These are phyloP conservation scores for Gnomoniopsis smithogilvyi DNA, from an alignment of 2,329 filamentous ascomycete species.

Conservation along the genomic window DNA sequence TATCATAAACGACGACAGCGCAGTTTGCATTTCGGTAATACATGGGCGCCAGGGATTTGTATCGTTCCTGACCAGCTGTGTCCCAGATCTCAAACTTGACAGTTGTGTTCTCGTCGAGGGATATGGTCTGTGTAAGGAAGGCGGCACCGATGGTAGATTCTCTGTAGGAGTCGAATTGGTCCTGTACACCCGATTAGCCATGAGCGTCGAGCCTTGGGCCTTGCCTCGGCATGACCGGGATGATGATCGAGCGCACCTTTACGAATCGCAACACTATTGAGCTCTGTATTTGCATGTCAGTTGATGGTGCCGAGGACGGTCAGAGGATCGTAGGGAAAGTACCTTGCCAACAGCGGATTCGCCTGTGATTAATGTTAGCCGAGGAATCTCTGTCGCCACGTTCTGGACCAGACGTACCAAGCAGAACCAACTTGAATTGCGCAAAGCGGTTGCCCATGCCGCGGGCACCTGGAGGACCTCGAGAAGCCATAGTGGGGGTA, in stretches of 20 bases:
- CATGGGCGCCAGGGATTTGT: constrained; percentile 98
- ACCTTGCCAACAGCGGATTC: constrained; percentile 99
- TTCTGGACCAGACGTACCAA: constrained; percentile 62
- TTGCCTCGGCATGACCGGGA: neutral
- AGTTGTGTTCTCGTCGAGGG: constrained; percentile 94
- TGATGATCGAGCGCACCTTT: constrained; percentile 59
- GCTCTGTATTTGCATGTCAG: constrained; percentile 58
- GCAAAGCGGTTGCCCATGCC: constrained; percentile 82
- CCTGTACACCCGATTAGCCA: constrained; percentile 50
- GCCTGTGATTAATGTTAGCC: constrained; percentile 56
- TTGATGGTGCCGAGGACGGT: constrained; percentile 17
- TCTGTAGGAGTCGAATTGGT: constrained; percentile 97
- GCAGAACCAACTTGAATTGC: constrained; percentile 97
- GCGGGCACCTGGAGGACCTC: constrained; percentile 62
- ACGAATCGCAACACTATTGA: constrained; percentile 97
- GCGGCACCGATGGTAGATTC: constrained; percentile 98
- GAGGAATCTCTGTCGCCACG: constrained; percentile 4
- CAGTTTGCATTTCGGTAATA: constrained; percentile 99
- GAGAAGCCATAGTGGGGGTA: constrained; percentile 70
- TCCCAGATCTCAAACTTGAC: constrained; percentile 99
- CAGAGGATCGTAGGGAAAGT: constrained; percentile 16
- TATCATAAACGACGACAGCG: constrained; percentile 98
- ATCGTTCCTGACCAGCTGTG: constrained; percentile 96
- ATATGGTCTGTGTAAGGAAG: constrained; percentile 98
- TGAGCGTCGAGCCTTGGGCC: too few species aligned